These are phyloP conservation scores for Colletotrichum lentis DNA, from an alignment of 2,329 filamentous ascomycete species.

Conservation along the genomic window DNA sequence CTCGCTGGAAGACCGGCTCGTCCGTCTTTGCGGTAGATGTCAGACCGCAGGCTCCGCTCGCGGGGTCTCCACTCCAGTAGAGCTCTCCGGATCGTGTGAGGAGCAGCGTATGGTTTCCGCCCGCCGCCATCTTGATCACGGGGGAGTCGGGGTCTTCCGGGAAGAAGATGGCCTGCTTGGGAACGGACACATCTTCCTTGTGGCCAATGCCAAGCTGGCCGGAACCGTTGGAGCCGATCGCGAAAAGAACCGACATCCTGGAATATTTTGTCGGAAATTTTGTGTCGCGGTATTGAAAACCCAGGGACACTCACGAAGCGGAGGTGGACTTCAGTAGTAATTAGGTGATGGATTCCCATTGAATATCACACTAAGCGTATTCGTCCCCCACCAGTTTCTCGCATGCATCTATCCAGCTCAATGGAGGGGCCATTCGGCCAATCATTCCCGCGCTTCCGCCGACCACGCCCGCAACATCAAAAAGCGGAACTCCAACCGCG, in stretches of 20 bases:
- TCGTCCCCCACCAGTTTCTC: constrained; percentile 36
- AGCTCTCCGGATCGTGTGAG: constrained; percentile 67
- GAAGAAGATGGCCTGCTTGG: constrained; percentile 68
- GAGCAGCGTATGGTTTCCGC: constrained; percentile 88
- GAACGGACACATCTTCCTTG: constrained; percentile 73
- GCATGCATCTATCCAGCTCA: constrained; percentile 27
- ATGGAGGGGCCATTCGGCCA: constrained; percentile 32
- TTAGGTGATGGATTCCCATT: neutral
- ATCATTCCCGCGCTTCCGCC: constrained; percentile 35
- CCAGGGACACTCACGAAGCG: neutral
- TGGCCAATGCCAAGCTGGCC: constrained; percentile 78
- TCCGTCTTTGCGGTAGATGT: constrained; percentile 42
- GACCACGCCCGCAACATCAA: constrained; percentile 23
- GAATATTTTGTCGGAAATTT: neutral
- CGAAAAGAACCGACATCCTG: constrained; percentile 65
- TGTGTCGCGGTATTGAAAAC: neutral
- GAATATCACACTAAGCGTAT: constrained; percentile 24
- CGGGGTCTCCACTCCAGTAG: constrained; percentile 70
- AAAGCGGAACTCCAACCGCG: constrained; percentile 33
- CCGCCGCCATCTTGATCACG: constrained; percentile 60
- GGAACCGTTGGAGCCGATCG: constrained; percentile 79
- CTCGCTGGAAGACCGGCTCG: constrained; percentile 51
- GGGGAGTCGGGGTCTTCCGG: constrained; percentile 48
- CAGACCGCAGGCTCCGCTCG: constrained; percentile 63
- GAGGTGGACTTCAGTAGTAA: neutral